Percentiles rank a stretch among this genome's conserved stretches.
These are phyloP conservation scores for Suillus clintonianus DNA, from an alignment of 768 basidiomycete species.

Conservation along the genomic window DNA sequence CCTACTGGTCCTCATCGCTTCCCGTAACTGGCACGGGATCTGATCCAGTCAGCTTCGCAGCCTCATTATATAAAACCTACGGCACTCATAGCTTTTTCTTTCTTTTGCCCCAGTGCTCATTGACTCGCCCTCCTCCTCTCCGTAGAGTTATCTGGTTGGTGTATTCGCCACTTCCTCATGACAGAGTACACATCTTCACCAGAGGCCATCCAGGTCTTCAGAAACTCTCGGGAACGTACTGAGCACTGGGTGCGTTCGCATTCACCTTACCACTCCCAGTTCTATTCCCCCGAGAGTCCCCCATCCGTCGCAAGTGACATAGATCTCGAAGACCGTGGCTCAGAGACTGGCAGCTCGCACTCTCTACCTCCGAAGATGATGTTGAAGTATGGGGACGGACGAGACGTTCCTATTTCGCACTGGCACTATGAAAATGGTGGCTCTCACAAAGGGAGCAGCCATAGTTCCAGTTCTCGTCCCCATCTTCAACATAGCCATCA, in stretches of 20 bases:
- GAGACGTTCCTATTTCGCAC: constrained; percentile 65
- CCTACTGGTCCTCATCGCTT: constrained; percentile 6
- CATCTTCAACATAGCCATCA: constrained; percentile 26
- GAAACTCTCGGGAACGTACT: constrained; percentile 62
- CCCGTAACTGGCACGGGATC: constrained; percentile 27
- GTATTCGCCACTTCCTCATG: constrained; percentile 38
- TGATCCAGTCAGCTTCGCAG: constrained; percentile 15
- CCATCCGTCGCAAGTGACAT: constrained; percentile 47
- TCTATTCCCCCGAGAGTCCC: constrained; percentile 61
- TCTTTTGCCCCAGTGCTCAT: constrained; percentile 8
- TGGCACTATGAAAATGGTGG: constrained; percentile 32
- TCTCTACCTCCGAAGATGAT: constrained; percentile 73
- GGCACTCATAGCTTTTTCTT: constrained; percentile 5
- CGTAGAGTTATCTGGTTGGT: constrained; percentile 2
- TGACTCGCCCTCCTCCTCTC: background rate
- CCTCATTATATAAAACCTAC: constrained; percentile 23
- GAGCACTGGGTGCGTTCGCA: constrained; percentile 61
- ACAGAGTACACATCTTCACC: constrained; percentile 65
- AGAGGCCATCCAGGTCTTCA: constrained; percentile 58
- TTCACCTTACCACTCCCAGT: constrained; percentile 34
- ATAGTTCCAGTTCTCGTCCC: constrained; percentile 24
- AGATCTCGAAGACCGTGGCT: constrained; percentile 36
- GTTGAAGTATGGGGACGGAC: constrained; percentile 64
- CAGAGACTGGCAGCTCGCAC: constrained; percentile 43
- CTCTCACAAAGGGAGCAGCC: constrained; percentile 21